Evolutionary conservation across 1,284 basidiomycete genomes (phyloP), one percentile per base, ranked within the genome.

Genomic region (Mycena citricolor): DNA sequence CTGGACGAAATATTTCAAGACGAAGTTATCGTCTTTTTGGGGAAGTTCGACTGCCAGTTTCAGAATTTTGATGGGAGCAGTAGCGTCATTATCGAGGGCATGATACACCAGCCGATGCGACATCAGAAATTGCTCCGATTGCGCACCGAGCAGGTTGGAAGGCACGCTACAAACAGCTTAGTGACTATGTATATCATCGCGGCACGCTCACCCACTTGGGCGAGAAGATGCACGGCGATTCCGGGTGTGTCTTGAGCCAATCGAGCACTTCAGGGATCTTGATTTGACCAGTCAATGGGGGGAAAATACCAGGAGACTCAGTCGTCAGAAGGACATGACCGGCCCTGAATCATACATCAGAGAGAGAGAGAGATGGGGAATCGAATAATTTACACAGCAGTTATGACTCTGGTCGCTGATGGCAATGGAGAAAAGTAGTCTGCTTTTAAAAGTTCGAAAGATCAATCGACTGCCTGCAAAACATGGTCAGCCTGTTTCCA

Each of bases 81-180:
- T 41, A 16, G 41, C 30, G 7, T 16, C 34, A 24, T 58, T 48
- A 23, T 40, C 35, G 4, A 69, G 44, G 10, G 70, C 67, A 48
- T 64, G 71, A 58, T 87, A 88, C 34, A 79, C 57, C 21, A 87
- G 60, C 22, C 82, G 76, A 52, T 78, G 77, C 10, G 80, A 42
- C 36, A 70, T 49, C 40, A 56, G 67, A 48, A 72, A 72, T 47
- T 67, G 57, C 16, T 55, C 44, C 7, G 68, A 69, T 8, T 61
- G 48, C 10, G 62, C 57, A 34, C 68, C 60, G 25, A 72, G 60
- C 30, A 79, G 54, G 4, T 60, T 43, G 8, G 65, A 45, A 20
- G 80, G 79, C 23, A 77, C 56, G 58, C 83, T 85, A 32, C 35
- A 24, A 44, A 39, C 12, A 19, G 45, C 24, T 44, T 20, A 36